These are phyloP conservation scores for Lepidium aucheri DNA, from an alignment of 345 rosid species.

Conservation along the genomic window DNA sequence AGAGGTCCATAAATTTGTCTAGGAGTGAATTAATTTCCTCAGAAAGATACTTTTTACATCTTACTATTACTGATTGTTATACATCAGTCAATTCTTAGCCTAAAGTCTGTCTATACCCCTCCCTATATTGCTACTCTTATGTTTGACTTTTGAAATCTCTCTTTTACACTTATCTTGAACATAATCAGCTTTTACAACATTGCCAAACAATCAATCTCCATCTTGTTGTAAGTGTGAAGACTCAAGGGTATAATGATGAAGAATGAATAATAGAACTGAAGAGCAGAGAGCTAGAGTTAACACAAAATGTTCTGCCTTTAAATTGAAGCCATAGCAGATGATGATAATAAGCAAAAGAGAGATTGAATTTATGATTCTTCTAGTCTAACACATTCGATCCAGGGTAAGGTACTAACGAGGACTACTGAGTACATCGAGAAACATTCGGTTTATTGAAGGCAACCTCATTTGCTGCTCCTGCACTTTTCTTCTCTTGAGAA, in stretches of 20 bases:
- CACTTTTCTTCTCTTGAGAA: conserved; percentile 53
- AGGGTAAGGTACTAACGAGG: conserved; percentile 37
- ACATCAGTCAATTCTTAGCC: conserved; percentile 4
- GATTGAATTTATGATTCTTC: conserved; percentile 11
- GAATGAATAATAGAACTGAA: neutral
- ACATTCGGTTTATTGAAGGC: conserved; percentile 50
- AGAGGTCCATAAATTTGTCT: conserved; percentile 9
- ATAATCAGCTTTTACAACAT: neutral
- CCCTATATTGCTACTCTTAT: neutral
- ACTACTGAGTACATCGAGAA: conserved; percentile 59
- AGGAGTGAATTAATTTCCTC: neutral
- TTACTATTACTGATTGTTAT: conserved; percentile 15
- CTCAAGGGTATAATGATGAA: neutral
- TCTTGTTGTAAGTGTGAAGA: no score
- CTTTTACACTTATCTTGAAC: neutral
- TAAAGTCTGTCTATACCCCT: neutral
- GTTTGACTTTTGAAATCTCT: conserved; percentile 17
- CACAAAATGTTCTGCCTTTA: conserved; percentile 12
- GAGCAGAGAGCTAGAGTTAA: neutral
- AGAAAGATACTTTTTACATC: neutral
- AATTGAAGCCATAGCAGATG: neutral
- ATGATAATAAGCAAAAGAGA: neutral
- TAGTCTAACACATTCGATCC: conserved; percentile 1
- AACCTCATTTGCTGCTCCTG: conserved; percentile 63
- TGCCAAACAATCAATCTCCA: no score